Base-by-base conservation (phyloP, 768 basidiomycete genomes). In the Suillus placidus region DNA sequence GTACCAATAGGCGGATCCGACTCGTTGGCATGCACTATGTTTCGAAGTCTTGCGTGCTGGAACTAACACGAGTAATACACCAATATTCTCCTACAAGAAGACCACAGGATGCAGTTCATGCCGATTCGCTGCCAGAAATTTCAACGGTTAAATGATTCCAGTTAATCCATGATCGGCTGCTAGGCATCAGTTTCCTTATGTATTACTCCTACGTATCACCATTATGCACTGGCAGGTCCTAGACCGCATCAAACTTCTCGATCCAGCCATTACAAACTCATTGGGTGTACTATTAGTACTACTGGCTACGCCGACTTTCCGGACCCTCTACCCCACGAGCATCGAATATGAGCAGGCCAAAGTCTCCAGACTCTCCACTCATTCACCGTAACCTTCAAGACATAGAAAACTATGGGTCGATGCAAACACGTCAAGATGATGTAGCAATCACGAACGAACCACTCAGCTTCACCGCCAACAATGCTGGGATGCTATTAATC, bases 401-500 rank as follows among this genome's bases (percentile, higher is more conserved):
- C 58, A 40, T 60, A 40, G 58, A 60, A 18, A 58, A 30, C 26
- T 60, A 60, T 32, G 58, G 58, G 16, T 42, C 58, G 26, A 42
- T 6, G 18, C 18, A 20, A 32, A 30, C 10, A 42, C 6, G 6
- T 40, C 57, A 42, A 60, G 18, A 30, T 12, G 58, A 42, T 60
- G 58, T 30, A 43, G 18, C 18, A 8, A 42, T 32, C 6, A 26
- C 18, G 8, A 60, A 60, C 30, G 30, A 42, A 6, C 6, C 12
- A 13, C 18, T 18, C 40, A 60, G 40, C 2, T 12, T 73, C 49
- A 16, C 75, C 20, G 55, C 70, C 40, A 71, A 66, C 45, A 91
- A 92, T 75, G 74, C 78, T 4, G 91, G 91, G 9, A 75, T 93
- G 60, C 73, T 89, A 42, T 80, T 90, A 12, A 82, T 92, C 23